Base-by-base conservation (phyloP, 164 flowering plant genomes). In the Dillenia suffruticosa region DNA sequence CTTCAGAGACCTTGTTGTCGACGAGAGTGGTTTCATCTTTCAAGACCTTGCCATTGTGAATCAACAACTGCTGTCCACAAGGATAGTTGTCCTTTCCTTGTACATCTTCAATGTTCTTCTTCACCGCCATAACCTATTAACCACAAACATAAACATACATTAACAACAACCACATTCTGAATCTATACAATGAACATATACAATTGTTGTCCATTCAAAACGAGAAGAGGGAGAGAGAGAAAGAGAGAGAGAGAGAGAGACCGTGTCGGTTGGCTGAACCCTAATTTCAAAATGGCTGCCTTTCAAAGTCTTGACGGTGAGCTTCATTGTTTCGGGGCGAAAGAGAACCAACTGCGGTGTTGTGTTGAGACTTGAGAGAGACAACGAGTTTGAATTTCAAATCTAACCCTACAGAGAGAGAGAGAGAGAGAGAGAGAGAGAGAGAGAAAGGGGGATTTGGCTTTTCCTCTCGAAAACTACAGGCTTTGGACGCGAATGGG, bases 31-130 rank as follows among this genome's bases (percentile, higher is more conserved):
- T 94, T 72, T 94, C 99, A 69, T 94, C 99, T 71, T 94, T 94
- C 89, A 94, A 79, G 17, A 94, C 99, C 78, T 94, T 94, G 19
- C 99, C 99, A 73, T 91, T 89, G 70, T 91, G 94, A 71, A 94
- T 91, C 66, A 94, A 70, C 59, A 94, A 69, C 49, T 91, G 97
- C 73, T 94, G 99, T 17, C 96, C 99, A 79, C 93, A 94, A 1
- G 99, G 99, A 63, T 91, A 94, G 68, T 84, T 84, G 62, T 88
- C 95, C 69, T 94, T 94, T 26, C 97, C 99, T 75, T 94, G 97
- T 46, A 80, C 68, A 68, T 86, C 97, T 79, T 94, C 96, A 66
- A 94, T 94, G 53, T 80, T 84, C 74, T 94, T 91, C 81, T 94
- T 94, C 6, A 94, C 93, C 19, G 96, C 95, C 92, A 94, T 94